These are phyloP conservation scores for Syncephalastrum racemosum DNA, from an alignment of 371 early-diverging fungal species.

Conservation along the genomic window DNA sequence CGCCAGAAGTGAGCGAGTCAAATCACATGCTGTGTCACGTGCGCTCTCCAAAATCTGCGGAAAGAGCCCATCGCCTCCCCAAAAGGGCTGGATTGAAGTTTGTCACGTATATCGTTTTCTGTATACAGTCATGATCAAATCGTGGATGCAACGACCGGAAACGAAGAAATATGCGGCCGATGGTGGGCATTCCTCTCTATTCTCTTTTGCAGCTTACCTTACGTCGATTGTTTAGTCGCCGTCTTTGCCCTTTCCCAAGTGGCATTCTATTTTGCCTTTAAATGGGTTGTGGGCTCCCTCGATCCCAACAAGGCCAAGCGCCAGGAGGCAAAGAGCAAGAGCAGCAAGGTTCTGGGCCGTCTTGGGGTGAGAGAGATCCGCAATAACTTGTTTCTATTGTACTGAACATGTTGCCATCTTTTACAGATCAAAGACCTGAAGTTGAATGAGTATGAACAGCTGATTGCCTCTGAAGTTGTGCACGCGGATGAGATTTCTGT, in stretches of 20 bases:
- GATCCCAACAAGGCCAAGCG: constrained; percentile 77
- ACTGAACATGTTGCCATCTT: not conserved
- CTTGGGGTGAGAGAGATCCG: constrained; percentile 63
- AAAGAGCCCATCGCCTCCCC: not conserved
- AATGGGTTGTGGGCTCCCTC: constrained; percentile 69
- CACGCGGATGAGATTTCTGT: constrained; percentile 90
- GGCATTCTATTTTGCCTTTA: constrained; percentile 83
- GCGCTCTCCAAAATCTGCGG: constrained; percentile 1
- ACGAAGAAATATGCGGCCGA: constrained; percentile 68
- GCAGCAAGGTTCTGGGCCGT: constrained; percentile 66
- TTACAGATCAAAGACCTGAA: constrained; percentile 66
- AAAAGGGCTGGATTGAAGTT: not conserved
- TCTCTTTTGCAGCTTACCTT: not conserved
- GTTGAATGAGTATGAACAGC: constrained; percentile 90
- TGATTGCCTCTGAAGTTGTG: constrained; percentile 92
- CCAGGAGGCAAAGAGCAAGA: constrained; percentile 73
- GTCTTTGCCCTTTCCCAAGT: constrained; percentile 83
- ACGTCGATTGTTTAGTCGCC: constrained; percentile 49
- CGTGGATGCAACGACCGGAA: constrained; percentile 55
- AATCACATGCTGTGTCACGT: no score
- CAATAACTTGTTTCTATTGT: not conserved
- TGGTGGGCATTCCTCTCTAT: constrained; percentile 31
- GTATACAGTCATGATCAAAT: constrained; percentile 26
- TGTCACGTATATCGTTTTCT: constrained; percentile 2
- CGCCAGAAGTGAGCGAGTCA: no score